A percentile compares a stretch with the other conserved stretches of the same genome.
These are phyloP conservation scores for Xerocomus potaroensis DNA, from an alignment of 768 basidiomycete species.

Conservation along the genomic window DNA sequence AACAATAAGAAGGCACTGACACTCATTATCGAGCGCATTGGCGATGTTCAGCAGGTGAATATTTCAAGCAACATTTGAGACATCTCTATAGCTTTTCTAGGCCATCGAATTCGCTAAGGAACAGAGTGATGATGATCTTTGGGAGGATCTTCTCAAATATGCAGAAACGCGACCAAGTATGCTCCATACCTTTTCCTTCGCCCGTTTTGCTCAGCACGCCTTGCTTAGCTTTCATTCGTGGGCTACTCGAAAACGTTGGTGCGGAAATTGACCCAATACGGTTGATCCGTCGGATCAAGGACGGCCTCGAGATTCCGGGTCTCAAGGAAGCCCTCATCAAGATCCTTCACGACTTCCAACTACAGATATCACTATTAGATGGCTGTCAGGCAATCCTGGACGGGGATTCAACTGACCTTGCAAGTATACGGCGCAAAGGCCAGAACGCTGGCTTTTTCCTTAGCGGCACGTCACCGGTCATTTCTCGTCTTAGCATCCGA, in stretches of 20 bases:
- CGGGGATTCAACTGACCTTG: conserved; percentile 75
- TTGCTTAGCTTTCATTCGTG: conserved; percentile 83
- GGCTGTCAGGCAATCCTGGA: conserved; percentile 87
- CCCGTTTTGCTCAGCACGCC: background rate
- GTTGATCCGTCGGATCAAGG: conserved; percentile 90
- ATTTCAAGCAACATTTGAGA: background rate
- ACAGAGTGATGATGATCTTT: conserved; percentile 93
- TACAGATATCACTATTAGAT: conserved; percentile 89
- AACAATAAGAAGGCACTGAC: conserved; percentile 93
- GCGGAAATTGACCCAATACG: conserved; percentile 94
- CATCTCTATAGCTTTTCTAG: conserved; percentile 33
- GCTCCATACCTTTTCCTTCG: conserved; percentile 13
- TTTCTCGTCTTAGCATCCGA: no score
- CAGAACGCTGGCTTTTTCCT: conserved; percentile 81
- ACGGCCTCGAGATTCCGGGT: conserved; percentile 94
- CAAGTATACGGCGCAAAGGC: conserved; percentile 60
- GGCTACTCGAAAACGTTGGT: conserved; percentile 91
- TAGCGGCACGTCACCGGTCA: conserved; percentile 46
- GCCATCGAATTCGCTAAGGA: conserved; percentile 99
- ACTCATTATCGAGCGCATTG: conserved; percentile 91
- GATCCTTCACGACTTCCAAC: conserved; percentile 93
- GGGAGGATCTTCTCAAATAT: conserved; percentile 94
- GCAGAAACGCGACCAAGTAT: conserved; percentile 89
- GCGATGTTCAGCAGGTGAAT: conserved; percentile 82
- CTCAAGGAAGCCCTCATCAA: conserved; percentile 93